Conservation (phyloP, 2,329 filamentous ascomycete species). For the Xylaria sp. region DNA sequence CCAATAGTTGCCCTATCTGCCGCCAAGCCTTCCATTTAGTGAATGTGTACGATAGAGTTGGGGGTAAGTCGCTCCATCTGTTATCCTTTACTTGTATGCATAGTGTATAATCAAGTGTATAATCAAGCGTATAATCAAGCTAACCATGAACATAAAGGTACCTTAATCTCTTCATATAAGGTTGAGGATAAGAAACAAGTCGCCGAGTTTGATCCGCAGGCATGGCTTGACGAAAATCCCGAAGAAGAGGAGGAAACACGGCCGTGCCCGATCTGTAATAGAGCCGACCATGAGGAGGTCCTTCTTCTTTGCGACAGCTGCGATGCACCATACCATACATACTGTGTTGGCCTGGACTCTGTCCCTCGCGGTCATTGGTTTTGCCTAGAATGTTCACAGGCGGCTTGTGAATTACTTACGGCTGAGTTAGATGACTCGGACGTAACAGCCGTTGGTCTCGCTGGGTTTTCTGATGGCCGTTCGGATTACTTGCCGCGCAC, state of each 20-base stretch:
- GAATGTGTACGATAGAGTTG: constrained; percentile 80
- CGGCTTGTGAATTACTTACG: constrained; percentile 59
- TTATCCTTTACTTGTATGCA: constrained; percentile 20
- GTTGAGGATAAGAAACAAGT: constrained; percentile 90
- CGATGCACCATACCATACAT: constrained; percentile 88
- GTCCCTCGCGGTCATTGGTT: constrained; percentile 88
- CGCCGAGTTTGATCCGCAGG: constrained; percentile 84
- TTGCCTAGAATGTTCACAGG: constrained; percentile 78
- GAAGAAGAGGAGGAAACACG: constrained; percentile 76
- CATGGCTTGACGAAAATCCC: constrained; percentile 76
- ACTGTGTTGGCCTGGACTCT: constrained; percentile 84
- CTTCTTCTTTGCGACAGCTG: constrained; percentile 93
- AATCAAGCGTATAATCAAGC: constrained; percentile 3
- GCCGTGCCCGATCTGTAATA: constrained; percentile 87
- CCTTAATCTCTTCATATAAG: constrained; percentile 66
- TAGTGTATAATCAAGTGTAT: constrained; percentile 23
- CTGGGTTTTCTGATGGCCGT: constrained; percentile 44
- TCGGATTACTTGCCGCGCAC: constrained; percentile 64
- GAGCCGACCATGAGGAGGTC: constrained; percentile 82
- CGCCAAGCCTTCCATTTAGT: constrained; percentile 91
- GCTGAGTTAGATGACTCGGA: constrained; percentile 52
- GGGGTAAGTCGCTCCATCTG: constrained; percentile 69
- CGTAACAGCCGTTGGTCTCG: constrained; percentile 31
- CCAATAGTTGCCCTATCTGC: constrained; percentile 98
- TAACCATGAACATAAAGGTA: constrained; percentile 57